These are phyloP conservation scores for Lithospermum erythrorhizon DNA, from an alignment of 257 asterid genomes.

Conservation along the genomic window DNA sequence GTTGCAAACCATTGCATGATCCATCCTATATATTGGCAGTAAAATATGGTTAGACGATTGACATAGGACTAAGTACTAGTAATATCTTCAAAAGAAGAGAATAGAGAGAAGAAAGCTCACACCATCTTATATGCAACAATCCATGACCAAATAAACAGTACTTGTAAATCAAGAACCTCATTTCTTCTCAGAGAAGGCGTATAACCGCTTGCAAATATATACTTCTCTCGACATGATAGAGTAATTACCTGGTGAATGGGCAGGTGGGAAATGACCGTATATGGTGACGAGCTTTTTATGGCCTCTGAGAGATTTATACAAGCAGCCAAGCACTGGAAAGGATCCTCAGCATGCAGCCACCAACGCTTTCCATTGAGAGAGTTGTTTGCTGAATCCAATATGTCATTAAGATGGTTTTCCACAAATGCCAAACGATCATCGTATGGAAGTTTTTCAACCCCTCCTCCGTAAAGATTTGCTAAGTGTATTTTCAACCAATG, in stretches of 20 bases:
- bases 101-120: neutral
- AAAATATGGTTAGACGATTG: constrained; percentile 1
- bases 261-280: constrained; percentile 71
- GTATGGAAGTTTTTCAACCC: constrained; percentile 72
- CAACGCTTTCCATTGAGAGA: constrained; percentile 72
- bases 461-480: constrained; percentile 89
- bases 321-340: constrained; percentile 93
- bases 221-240: constrained; percentile 7
- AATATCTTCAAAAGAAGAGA: neutral
- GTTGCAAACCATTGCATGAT: constrained; percentile 96
- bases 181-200: neutral
- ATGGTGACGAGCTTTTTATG: constrained; percentile 68
- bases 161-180: constrained; percentile 1
- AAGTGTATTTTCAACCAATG: constrained; percentile 84
- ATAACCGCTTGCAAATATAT: neutral
- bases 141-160: neutral
- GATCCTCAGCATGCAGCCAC: constrained; percentile 97
- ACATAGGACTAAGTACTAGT: neutral
- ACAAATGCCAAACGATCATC: constrained; percentile 79
- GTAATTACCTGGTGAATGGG: constrained; percentile 80
- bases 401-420: constrained; percentile 57
- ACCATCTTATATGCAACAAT: neutral
- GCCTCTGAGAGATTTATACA: constrained; percentile 85
- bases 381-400: constrained; percentile 79
- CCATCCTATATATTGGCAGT: constrained; percentile 60